Base-by-base conservation (phyloP, 805 yeast genomes). In the Candida lessepsii region DNA sequence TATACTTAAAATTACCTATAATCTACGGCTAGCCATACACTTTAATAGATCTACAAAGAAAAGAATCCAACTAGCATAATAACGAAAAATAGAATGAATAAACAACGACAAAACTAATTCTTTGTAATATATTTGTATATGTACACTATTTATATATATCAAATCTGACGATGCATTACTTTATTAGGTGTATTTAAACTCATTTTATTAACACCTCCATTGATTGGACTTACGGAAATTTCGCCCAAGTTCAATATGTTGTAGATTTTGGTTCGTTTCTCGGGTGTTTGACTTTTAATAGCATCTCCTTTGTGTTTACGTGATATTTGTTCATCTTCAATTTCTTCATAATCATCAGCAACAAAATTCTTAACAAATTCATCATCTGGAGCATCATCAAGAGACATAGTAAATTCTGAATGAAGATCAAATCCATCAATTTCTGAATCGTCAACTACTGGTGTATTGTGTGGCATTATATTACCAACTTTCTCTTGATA, bases 141-240 rank as follows among this genome's bases (percentile, higher is more conserved):
- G 35, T 31, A 31, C 26, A 31, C n/a, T n/a, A 27, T 15, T 32
- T 32, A 32, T 32, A 32, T 32, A 32, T 29, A 29, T 29, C 14
- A 5, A 19, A 19, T 34, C 17, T 18, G 14, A 8, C 9, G 15
- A 24, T 14, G 8, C 10, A 8, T 35, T 18, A n/a, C 18, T 24
- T 35, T 26, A 9, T 25, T 18, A 23, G 40, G 40, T 3, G 40
- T 29, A 24, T 37, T 23, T 16, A 37, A 25, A 21, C 47, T 37
- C 52, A 58, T 56, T 29, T 45, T 44, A 11, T 41, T 47, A 1
- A 57, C 50, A 18, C 41, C 42, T 5, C 54, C 52, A 24, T 54
- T 50, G 5, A 55, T 31, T 8, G 62, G 56, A 17, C 60, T 50
- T 6, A 35, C 19, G 4, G 31, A 20, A 7, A 14, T 6, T 17